phyloP scores from a whole-genome alignment of 129 eudicot species.

The Mikania micrantha region DNA sequence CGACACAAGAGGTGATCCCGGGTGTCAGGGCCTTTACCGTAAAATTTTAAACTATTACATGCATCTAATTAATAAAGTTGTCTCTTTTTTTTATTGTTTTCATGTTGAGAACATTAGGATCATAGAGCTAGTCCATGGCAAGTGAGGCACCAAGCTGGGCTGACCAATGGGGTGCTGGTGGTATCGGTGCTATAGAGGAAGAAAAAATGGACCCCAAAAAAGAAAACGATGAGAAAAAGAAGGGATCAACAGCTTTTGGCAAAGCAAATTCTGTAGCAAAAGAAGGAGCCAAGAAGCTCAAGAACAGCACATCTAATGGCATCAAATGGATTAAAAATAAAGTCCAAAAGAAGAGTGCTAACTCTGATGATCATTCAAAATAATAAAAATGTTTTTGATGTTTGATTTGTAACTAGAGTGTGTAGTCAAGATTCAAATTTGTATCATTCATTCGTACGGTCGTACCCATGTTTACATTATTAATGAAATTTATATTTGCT shows the following conservation, averaged over 20 bases:
- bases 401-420: constrained; percentile 14
- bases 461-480: not conserved
- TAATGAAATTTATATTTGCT: not conserved
- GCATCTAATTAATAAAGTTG: not conserved
- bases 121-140: constrained; percentile 22
- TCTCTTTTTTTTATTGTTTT: not conserved
- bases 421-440: constrained; percentile 14
- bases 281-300: constrained; percentile 48
- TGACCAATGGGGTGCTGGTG: constrained; percentile 99
- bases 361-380: constrained; percentile 24
- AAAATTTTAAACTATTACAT: not conserved
- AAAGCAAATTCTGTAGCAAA: not conserved
- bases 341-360: constrained; percentile 48
- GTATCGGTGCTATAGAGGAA: constrained; percentile 70
- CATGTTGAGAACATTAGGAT: not conserved
- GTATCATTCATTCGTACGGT: constrained; percentile 4
- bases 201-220: constrained; percentile 35
- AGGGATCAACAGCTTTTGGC: constrained; percentile 38
- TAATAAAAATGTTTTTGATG: not conserved
- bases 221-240: constrained; percentile 44
- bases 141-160: constrained; percentile 95
- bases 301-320: constrained; percentile 52
- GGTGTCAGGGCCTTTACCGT: no score
- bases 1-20: no score
- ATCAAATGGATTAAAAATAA: constrained; percentile 77